These are phyloP conservation scores for Scenedesmus sp. DNA, from an alignment of 163 green algal species.

Conservation along the genomic window DNA sequence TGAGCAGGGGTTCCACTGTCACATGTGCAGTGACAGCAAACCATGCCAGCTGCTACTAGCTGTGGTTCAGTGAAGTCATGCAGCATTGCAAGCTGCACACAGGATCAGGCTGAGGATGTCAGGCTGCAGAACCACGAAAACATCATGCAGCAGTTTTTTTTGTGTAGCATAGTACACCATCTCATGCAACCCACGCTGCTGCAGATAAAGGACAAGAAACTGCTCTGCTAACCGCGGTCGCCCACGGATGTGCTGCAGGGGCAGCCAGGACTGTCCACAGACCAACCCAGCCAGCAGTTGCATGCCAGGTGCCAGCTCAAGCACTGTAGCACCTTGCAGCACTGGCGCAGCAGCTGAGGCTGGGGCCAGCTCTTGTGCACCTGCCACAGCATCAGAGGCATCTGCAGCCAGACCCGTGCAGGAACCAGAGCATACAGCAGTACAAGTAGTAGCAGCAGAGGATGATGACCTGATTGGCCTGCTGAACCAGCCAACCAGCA, in stretches of 20 bases:
- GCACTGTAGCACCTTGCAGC: neutral
- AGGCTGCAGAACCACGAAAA: too few species aligned
- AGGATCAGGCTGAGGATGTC: neutral
- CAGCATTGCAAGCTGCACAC: neutral
- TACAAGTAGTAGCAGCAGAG: neutral
- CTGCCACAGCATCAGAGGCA: neutral
- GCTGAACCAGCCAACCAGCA: conserved; percentile 18
- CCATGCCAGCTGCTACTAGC: too few species aligned
- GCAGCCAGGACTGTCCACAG: neutral
- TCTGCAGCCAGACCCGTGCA: neutral
- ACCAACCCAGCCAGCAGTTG: neutral
- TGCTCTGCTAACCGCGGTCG: neutral
- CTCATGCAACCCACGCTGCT: neutral
- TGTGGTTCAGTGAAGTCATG: too few species aligned
- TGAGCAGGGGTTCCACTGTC: neutral
- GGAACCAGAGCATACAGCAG: neutral
- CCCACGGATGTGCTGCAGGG: neutral
- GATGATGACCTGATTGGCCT: conserved; percentile 17
- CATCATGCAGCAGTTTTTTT: too few species aligned
- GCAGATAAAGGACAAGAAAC: neutral
- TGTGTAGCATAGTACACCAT: too few species aligned
- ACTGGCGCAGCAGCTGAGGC: neutral
- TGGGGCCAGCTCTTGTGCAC: neutral
- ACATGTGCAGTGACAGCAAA: too few species aligned
- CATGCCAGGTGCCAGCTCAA: neutral